A percentile compares a stretch with the other conserved stretches of the same genome.
Evolutionary conservation across 192 early-diverging fungal genomes (phyloP).

Genomic region (Endogone sp.): DNA sequence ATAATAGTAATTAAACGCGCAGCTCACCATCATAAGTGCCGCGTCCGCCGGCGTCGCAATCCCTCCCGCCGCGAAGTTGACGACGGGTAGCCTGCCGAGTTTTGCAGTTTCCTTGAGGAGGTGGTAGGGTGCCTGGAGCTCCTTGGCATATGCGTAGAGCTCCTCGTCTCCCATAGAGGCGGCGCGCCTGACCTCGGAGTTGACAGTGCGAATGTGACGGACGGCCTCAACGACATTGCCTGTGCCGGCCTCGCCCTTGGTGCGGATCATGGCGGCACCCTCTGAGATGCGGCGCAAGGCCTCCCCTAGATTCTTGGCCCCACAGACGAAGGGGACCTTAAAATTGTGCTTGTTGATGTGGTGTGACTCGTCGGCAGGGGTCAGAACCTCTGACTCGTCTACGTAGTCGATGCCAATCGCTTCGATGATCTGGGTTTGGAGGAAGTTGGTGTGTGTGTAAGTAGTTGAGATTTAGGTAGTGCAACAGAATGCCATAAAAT

Average conservation of each 20-base stretch:
- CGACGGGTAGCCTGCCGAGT: slow-evolving; percentile 90
- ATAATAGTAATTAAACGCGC: background rate
- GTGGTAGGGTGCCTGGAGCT: slow-evolving; percentile 88
- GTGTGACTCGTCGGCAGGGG: slow-evolving; percentile 92
- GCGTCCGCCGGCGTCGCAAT: slow-evolving; percentile 98
- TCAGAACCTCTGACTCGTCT: slow-evolving; percentile 96
- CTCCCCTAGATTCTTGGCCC: slow-evolving; percentile 95
- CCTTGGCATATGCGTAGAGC: slow-evolving; percentile 94
- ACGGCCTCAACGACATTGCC: slow-evolving; percentile 99
- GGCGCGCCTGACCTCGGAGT: slow-evolving; percentile 82
- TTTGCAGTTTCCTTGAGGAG: slow-evolving; percentile 85
- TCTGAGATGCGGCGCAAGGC: slow-evolving; percentile 94
- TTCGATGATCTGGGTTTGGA: slow-evolving; percentile 75
- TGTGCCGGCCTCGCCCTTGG: slow-evolving; percentile 98
- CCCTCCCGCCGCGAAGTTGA: slow-evolving; percentile 98
- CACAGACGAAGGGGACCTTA: slow-evolving; percentile 96
- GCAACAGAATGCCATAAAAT: background rate
- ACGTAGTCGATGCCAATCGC: slow-evolving; percentile 91
- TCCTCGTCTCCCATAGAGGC: slow-evolving; percentile 83
- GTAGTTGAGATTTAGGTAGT: background rate
- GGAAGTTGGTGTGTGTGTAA: slow-evolving; percentile 11
- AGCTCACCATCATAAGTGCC: slow-evolving; percentile 88
- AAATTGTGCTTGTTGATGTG: slow-evolving; percentile 95
- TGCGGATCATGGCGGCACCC: slow-evolving; percentile 97
- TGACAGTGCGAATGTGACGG: slow-evolving; percentile 89